A percentile compares a stretch with the other conserved stretches of the same genome.
phyloP scores from a whole-genome alignment of 495 filamentous ascomycete genomes.

The Aspergillus conjunctus region DNA sequence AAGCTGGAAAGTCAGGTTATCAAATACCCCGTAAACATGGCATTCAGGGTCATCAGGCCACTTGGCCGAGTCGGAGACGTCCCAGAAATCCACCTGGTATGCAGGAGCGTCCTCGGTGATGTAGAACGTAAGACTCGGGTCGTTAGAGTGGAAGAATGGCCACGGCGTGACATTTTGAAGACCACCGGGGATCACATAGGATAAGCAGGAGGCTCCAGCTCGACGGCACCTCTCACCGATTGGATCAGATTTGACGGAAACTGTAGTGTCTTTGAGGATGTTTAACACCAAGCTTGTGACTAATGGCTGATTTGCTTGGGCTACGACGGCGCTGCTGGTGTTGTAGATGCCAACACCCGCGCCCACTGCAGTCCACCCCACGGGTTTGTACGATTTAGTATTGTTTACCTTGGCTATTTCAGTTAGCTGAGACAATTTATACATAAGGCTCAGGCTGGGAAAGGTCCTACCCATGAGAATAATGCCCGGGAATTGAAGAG shows the following conservation, averaged over 20 bases:
- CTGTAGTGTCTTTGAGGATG: background rate
- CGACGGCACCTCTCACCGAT: background rate
- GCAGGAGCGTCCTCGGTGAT: slow-evolving; percentile 1
- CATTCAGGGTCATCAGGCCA: background rate
- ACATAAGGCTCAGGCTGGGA: background rate
- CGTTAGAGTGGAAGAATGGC: background rate
- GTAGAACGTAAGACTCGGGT: background rate
- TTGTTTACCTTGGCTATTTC: background rate
- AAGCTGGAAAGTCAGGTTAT: background rate
- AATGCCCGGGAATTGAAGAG: slow-evolving; percentile 5
- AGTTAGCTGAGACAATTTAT: background rate
- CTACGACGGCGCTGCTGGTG: background rate
- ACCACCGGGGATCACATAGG: background rate
- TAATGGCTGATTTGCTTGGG: background rate
- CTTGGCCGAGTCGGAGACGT: background rate
- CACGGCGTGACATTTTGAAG: slow-evolving; percentile 1
- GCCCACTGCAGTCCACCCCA: background rate
- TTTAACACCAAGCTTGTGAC: background rate
- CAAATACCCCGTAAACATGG: background rate
- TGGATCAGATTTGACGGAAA: background rate
- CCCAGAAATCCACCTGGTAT: slow-evolving; percentile 3
- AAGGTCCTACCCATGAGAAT: background rate
- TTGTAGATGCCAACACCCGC: background rate
- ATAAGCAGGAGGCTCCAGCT: background rate
- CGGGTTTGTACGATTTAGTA: background rate